A percentile compares a stretch with the other conserved stretches of the same genome.
These are phyloP conservation scores for Phytophthora rubi DNA, from an alignment of 352 stramenopile species.

Conservation along the genomic window DNA sequence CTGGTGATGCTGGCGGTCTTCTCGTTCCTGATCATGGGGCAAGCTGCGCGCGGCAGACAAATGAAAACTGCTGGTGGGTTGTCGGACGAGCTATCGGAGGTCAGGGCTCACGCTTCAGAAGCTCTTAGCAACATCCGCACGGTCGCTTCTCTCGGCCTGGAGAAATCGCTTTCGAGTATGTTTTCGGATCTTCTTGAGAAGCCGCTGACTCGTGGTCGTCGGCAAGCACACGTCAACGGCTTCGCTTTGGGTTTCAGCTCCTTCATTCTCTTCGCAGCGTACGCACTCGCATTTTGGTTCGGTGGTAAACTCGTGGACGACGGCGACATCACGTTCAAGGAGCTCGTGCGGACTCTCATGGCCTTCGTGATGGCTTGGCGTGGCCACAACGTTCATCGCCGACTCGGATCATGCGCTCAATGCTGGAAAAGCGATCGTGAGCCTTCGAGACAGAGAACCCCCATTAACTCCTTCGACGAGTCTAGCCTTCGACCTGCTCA, in stretches of 20 bases:
- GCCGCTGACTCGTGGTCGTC: conserved; percentile 26
- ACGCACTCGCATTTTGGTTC: conserved; percentile 71
- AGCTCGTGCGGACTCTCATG: conserved; percentile 60
- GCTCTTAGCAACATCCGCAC: conserved; percentile 55
- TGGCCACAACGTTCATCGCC: conserved; percentile 33
- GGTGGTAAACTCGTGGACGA: conserved; percentile 51
- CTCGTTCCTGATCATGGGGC: neutral
- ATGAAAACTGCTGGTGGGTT: conserved; percentile 28
- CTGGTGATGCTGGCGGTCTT: conserved; percentile 8
- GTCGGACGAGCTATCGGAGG: conserved; percentile 30
- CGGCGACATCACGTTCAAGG: conserved; percentile 44
- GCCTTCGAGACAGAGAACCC: conserved; percentile 35
- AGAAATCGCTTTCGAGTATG: conserved; percentile 23
- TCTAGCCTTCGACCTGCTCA: neutral
- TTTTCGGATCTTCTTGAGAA: conserved; percentile 39
- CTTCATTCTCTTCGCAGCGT: conserved; percentile 51
- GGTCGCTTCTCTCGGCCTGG: conserved; percentile 44
- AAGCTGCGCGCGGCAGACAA: neutral
- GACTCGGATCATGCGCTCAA: conserved; percentile 80
- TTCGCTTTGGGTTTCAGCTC: conserved; percentile 74
- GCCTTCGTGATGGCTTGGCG: conserved; percentile 55
- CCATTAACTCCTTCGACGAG: conserved; percentile 53
- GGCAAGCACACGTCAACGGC: conserved; percentile 45
- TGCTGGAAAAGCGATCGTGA: conserved; percentile 40
- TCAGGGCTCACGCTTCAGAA: conserved; percentile 50